Conservation (phyloP, 495 filamentous ascomycete genomes). For the Aspergillus sclerotiicarbonarius region DNA sequence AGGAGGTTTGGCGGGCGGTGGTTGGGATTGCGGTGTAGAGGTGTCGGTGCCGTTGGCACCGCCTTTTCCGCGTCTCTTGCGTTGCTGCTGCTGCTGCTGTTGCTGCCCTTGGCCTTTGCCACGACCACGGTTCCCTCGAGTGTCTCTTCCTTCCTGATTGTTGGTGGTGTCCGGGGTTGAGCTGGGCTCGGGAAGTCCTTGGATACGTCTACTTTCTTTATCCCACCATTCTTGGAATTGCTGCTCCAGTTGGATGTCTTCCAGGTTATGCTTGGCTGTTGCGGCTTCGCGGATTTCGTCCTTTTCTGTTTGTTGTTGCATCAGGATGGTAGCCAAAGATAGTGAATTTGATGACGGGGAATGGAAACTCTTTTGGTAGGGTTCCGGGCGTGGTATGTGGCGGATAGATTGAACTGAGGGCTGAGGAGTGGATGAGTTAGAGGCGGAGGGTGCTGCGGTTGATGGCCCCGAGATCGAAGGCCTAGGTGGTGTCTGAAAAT, state of each 20-base stretch:
- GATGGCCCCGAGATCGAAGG: constrained; percentile 24
- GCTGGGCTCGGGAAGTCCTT: constrained; percentile 60
- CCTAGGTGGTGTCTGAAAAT: constrained; percentile 20
- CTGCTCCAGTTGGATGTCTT: constrained; percentile 95
- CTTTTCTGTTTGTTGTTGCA: constrained; percentile 82
- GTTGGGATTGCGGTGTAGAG: background rate
- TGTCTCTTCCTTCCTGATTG: constrained; percentile 13
- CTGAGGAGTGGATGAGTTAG: constrained; percentile 21
- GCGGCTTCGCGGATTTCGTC: constrained; percentile 75
- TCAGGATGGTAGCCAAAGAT: constrained; percentile 84
- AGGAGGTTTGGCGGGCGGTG: background rate
- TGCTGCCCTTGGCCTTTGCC: constrained; percentile 17
- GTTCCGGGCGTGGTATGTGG: constrained; percentile 43
- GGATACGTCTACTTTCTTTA: constrained; percentile 71
- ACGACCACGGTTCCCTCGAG: constrained; percentile 27
- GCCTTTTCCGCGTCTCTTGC: constrained; percentile 32
- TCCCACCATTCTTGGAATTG: constrained; percentile 99
- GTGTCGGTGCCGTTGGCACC: constrained; percentile 6
- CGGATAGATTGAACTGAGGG: constrained; percentile 50
- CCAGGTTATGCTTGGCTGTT: constrained; percentile 74
- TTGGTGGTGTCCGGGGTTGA: constrained; percentile 12
- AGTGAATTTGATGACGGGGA: constrained; percentile 58
- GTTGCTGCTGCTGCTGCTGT: constrained; percentile 16
- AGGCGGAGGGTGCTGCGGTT: constrained; percentile 16
- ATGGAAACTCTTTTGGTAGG: constrained; percentile 33